These are phyloP conservation scores for Xylariales sp. DNA, from an alignment of 2,329 filamentous ascomycete species.

Conservation along the genomic window DNA sequence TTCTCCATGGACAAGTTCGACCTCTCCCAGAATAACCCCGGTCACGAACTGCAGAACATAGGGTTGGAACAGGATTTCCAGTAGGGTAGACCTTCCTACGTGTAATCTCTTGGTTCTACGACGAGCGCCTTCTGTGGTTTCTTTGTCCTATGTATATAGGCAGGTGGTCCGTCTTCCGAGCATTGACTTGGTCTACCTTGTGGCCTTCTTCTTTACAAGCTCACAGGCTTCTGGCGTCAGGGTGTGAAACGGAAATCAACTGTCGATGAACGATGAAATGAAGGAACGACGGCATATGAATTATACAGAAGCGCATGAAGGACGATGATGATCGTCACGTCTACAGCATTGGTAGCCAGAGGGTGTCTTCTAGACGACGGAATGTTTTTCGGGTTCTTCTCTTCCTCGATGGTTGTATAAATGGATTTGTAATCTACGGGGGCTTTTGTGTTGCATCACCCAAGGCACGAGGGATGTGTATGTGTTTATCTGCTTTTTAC, in stretches of 20 bases:
- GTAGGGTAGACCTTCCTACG: background rate
- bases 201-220: background rate
- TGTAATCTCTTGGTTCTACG: background rate
- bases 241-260: background rate
- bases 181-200: background rate
- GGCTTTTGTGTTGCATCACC: background rate
- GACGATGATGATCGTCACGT: background rate
- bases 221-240: background rate
- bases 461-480: no score
- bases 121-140: background rate
- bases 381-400: background rate
- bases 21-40: conserved; percentile 34
- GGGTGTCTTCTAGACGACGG: conserved; percentile 2
- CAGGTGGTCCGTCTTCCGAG: background rate
- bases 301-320: conserved; percentile 1
- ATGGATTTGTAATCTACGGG: conserved; percentile 7
- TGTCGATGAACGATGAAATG: conserved; percentile 5
- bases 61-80: conserved; percentile 13
- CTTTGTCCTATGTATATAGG: conserved; percentile 3
- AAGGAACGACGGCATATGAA: conserved; percentile 6
- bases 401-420: conserved; percentile 5
- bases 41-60: conserved; percentile 26
- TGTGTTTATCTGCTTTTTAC: no score
- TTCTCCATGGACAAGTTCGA: conserved; percentile 57
- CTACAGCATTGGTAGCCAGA: background rate